These are phyloP conservation scores for Leccinum subgranulosum DNA, from an alignment of 768 basidiomycete genomes.

Conservation along the genomic window DNA sequence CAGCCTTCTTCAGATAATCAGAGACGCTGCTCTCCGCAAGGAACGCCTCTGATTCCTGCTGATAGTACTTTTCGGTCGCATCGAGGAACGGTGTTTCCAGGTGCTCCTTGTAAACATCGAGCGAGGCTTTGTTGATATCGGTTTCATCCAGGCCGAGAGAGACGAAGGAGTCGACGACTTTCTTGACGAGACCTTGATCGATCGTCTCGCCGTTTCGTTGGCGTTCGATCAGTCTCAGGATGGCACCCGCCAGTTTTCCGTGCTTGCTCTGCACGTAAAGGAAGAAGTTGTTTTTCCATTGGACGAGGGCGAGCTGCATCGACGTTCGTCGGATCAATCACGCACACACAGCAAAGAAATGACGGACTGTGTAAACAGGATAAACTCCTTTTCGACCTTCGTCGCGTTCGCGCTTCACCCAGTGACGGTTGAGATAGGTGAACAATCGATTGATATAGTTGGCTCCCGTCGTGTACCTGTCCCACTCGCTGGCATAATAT, in stretches of 20 bases:
- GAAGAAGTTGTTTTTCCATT: slow-evolving; percentile 95
- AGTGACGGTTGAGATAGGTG: slow-evolving; percentile 97
- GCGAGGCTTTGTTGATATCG: slow-evolving; percentile 88
- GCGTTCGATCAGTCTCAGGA: slow-evolving; percentile 86
- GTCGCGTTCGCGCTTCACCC: slow-evolving; percentile 98
- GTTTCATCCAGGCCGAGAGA: slow-evolving; percentile 91
- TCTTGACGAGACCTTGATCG: slow-evolving; percentile 90
- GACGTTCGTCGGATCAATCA: slow-evolving; percentile 1
- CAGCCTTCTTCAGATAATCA: slow-evolving; percentile 94
- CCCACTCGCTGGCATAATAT: slow-evolving; percentile 94
- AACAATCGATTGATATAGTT: slow-evolving; percentile 97
- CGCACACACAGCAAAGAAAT: neutral
- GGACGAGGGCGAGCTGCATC: slow-evolving; percentile 81
- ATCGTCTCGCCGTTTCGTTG: slow-evolving; percentile 94
- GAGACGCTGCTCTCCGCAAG: slow-evolving; percentile 85
- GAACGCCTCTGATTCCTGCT: slow-evolving; percentile 87
- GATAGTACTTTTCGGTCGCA: slow-evolving; percentile 90
- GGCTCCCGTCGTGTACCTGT: slow-evolving; percentile 93
- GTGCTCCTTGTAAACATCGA: slow-evolving; percentile 90
- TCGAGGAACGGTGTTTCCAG: slow-evolving; percentile 88
- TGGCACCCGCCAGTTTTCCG: slow-evolving; percentile 79
- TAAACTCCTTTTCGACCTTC: slow-evolving; percentile 95
- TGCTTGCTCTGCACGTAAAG: slow-evolving; percentile 79
- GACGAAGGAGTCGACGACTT: slow-evolving; percentile 92
- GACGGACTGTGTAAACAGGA: slow-evolving; percentile 87